Evolutionary conservation across 306 rosid species (phyloP), one percentile per base, ranked within the genome.

Genomic region (Cucurbita maxima): DNA sequence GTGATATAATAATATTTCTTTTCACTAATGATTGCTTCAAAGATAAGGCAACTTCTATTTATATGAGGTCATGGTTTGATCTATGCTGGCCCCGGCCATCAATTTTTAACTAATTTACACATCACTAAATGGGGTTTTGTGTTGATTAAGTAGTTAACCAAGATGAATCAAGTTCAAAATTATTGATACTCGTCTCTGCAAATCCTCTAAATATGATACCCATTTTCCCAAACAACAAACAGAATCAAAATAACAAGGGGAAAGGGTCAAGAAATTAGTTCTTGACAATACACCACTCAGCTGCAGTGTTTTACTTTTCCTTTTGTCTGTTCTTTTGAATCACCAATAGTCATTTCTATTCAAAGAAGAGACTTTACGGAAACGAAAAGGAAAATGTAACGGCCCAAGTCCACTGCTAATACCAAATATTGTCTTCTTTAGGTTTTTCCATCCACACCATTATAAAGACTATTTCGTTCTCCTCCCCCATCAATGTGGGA

Each of bases 1-100:
- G 43, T 45, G 57, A 68, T 25, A 22, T 30, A 30, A 30, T 68
- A 45, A 68, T 47, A 45, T 68, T 68, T 68, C 20, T 47, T 43
- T 68, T 6, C 57, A 13, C 43, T 47, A 68, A 68, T 68, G 73
- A 68, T 68, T 68, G 73, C 73, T 68, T 68, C 57, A 47, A 68
- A 68, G 73, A 68, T 68, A 68, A 68, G 57, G 73, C 10, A 47
- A 68, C 41, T 47, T 68, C 53, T 43, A 3, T 47, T 47, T 20
- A 47, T 68, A 68, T 68, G 72, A 66, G 72, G 72, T 44, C 50
- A 66, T 66, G 37, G 54, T 66, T 66, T 45, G 41, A 19, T 44
- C 56, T 12, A 67, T 44, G 37, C 72, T 43, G 36, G 72, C 25
- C n/a, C 52, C 61, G 8, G 11, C 11, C 8, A 25, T 25, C 25